A percentile compares a stretch with the other conserved stretches of the same genome.
Evolutionary conservation across 345 rosid genomes (phyloP).

Genomic region (Aurinia saxatilis): DNA sequence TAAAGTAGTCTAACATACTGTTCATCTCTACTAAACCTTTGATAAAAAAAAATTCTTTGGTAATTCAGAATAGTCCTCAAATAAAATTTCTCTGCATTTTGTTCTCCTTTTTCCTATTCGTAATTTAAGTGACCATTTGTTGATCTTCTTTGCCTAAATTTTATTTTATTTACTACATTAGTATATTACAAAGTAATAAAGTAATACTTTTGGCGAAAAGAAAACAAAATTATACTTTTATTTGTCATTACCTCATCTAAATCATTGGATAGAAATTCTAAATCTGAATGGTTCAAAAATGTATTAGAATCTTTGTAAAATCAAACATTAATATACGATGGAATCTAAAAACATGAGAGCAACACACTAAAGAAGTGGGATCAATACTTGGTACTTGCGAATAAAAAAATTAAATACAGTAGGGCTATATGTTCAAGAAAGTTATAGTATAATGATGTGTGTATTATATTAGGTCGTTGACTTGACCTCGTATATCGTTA

Average conservation of each 20-base stretch:
- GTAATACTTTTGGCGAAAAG: not conserved
- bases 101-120: too few species aligned
- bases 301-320: not conserved
- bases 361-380: conserved; percentile 15
- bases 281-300: not conserved
- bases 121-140: too few species aligned
- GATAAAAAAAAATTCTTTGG: too few species aligned
- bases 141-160: not conserved
- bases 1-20: too few species aligned
- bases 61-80: too few species aligned
- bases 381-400: not conserved
- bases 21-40: too few species aligned
- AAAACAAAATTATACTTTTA: not conserved
- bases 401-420: not conserved
- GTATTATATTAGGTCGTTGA: not conserved
- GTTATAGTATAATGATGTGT: not conserved
- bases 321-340: not conserved
- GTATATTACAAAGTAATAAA: not conserved
- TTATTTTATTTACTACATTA: not conserved
- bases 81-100: too few species aligned
- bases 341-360: conserved; percentile 17
- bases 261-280: not conserved
- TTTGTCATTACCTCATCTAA: not conserved
- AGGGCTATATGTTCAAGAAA: not conserved
- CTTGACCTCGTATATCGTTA: not conserved